Base-by-base conservation (phyloP, 306 rosid genomes). In the Pueraria montana region DNA sequence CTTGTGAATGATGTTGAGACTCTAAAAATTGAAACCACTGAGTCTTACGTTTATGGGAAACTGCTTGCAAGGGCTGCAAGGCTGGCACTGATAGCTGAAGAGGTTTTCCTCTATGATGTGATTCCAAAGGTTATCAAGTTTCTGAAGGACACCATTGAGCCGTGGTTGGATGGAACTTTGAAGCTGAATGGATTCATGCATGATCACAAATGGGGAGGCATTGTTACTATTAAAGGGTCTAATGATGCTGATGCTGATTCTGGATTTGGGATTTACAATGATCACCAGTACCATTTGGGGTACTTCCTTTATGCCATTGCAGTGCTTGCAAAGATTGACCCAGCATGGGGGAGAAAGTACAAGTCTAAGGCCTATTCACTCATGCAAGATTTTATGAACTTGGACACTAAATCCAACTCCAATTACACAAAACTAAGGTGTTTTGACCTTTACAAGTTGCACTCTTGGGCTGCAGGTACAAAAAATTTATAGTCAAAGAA, bases 81-180 rank as follows among this genome's bases (percentile, higher is more conserved):
- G 86, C 23, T 94, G 76, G 98, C 94, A n/a, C 61, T 92, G 87
- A 92, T 94, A 72, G 97, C 97, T 0, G 94, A 94, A 81, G 97
- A 94, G 74, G 59, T 45, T 88, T 63, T 65, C 81, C 50, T 43
- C 21, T 5, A 16, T 16, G 92, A 91, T 63, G 90, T 84, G 79
- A 87, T 90, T 82, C 90, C 92, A 0, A 59, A 20, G 2, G 74
- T 94, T 52, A 84, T n/a, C 78, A 87, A 84, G 77, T 91, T 86
- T 67, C 77, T 94, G 85, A 89, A 84, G 84, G 97, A 87, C 5
- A 34, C 91, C 2, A 92, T 91, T 84, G 90, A 88, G 88, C 95
- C 97, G 4, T 92, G 98, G 98, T 43, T 94, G 72, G 85, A 84
- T 27, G 97, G 97, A 17, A 88, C 84, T 53, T 89, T 92, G 4